Evolutionary conservation across 495 filamentous ascomycete genomes (phyloP).

Genomic region (Penicillium crystallinum): DNA sequence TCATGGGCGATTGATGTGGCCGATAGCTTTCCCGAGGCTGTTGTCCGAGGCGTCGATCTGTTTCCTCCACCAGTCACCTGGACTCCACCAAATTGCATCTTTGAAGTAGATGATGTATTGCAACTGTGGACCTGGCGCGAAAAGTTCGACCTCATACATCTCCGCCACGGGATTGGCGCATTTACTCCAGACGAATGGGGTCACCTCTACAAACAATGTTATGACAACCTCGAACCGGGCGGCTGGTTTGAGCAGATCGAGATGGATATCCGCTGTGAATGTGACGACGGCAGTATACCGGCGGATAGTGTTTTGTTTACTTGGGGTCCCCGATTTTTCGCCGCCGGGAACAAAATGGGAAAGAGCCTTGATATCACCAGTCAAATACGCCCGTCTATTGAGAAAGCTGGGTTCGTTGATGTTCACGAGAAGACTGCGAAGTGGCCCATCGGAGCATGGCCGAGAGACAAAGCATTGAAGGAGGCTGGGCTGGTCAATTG

Average conservation of each 20-base stretch:
- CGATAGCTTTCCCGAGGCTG: not conserved
- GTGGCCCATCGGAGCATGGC: constrained; percentile 59
- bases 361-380: not conserved
- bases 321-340: constrained; percentile 12
- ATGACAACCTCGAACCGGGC: constrained; percentile 33
- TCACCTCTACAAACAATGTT: constrained; percentile 15
- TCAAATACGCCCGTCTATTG: constrained; percentile 12
- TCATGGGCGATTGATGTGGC: constrained; percentile 11
- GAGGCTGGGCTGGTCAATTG: constrained; percentile 56
- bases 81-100: constrained; percentile 22
- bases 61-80: constrained; percentile 9
- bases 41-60: constrained; percentile 6
- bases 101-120: constrained; percentile 18
- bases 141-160: constrained; percentile 22
- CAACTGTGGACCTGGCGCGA: constrained; percentile 1
- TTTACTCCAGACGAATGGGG: constrained; percentile 17
- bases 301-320: constrained; percentile 20
- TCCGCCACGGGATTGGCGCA: constrained; percentile 7
- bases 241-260: constrained; percentile 51
- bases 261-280: constrained; percentile 26
- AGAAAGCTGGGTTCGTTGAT: constrained; percentile 26
- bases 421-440: constrained; percentile 41
- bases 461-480: constrained; percentile 55
- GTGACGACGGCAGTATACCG: constrained; percentile 37
- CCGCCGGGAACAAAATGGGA: constrained; percentile 1